Evolutionary conservation across 768 basidiomycete genomes (phyloP).

Genomic region (Daedaleopsis sinensis): DNA sequence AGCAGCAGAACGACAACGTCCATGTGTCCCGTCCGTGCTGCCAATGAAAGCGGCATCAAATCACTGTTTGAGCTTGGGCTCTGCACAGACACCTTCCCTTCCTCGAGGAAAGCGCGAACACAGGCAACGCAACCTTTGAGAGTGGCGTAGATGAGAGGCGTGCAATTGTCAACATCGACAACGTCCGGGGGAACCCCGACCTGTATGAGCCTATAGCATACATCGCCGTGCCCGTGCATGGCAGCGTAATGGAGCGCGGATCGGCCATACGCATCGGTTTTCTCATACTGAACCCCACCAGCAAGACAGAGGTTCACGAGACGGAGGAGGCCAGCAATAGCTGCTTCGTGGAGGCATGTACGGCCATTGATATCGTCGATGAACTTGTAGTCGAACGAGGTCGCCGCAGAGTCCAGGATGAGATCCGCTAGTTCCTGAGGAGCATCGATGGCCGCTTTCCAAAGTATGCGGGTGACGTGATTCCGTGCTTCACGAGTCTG

Average conservation of each 20-base stretch:
- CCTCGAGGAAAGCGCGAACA: slow-evolving; percentile 78
- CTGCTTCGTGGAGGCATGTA: slow-evolving; percentile 91
- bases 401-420: slow-evolving; percentile 65
- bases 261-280: slow-evolving; percentile 88
- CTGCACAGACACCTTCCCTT: slow-evolving; percentile 67
- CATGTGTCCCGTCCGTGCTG: slow-evolving; percentile 87
- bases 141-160: slow-evolving; percentile 92
- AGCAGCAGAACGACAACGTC: slow-evolving; percentile 81
- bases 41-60: slow-evolving; percentile 85
- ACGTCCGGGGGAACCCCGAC: slow-evolving; percentile 65
- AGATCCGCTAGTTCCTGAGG: slow-evolving; percentile 72
- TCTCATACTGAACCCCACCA: slow-evolving; percentile 69
- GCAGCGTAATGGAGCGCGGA: slow-evolving; percentile 95
- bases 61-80: slow-evolving; percentile 62
- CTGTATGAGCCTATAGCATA: slow-evolving; percentile 78
- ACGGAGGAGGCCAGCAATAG: slow-evolving; percentile 78
- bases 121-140: slow-evolving; percentile 82
- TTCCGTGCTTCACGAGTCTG: slow-evolving; percentile 61
- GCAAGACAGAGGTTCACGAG: slow-evolving; percentile 83
- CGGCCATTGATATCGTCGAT: slow-evolving; percentile 97
- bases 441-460: slow-evolving; percentile 89
- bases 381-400: slow-evolving; percentile 86
- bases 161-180: slow-evolving; percentile 92
- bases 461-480: slow-evolving; percentile 89
- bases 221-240: slow-evolving; percentile 82